phyloP scores from a whole-genome alignment of 1,139 yeast species.

The Diutina neorugosa region DNA sequence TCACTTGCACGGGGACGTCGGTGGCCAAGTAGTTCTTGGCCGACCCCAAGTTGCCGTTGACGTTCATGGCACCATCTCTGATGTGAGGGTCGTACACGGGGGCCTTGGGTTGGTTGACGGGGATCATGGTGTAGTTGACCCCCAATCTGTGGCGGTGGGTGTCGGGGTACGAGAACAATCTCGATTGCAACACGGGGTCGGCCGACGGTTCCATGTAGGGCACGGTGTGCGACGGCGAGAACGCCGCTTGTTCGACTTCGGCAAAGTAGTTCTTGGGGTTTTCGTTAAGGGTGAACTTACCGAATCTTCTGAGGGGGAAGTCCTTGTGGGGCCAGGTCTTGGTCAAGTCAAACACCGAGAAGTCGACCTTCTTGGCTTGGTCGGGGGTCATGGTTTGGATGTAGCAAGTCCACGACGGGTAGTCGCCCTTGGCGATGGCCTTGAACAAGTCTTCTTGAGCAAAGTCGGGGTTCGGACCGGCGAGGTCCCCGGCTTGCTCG shows the following conservation, averaged over 20 bases:
- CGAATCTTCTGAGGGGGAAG: slow-evolving; percentile 65
- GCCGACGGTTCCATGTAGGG: slow-evolving; percentile 80
- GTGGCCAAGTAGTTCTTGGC: slow-evolving; percentile 71
- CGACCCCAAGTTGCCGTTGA: slow-evolving; percentile 76
- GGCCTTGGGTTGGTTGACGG: slow-evolving; percentile 57
- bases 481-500: slow-evolving; percentile 46
- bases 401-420: slow-evolving; percentile 54
- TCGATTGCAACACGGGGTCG: slow-evolving; percentile 78
- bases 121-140: slow-evolving; percentile 58
- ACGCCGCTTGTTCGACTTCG: slow-evolving; percentile 74
- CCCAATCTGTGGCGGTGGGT: slow-evolving; percentile 71
- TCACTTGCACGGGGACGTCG: slow-evolving; percentile 42
- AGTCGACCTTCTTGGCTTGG: slow-evolving; percentile 47
- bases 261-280: slow-evolving; percentile 73
- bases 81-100: slow-evolving; percentile 46
- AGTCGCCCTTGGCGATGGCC: slow-evolving; percentile 45
- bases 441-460: slow-evolving; percentile 55
- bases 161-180: slow-evolving; percentile 78
- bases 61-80: slow-evolving; percentile 82
- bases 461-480: slow-evolving; percentile 55
- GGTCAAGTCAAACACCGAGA: slow-evolving; percentile 60
- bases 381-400: slow-evolving; percentile 59
- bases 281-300: slow-evolving; percentile 55
- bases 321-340: slow-evolving; percentile 75
- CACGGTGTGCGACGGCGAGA: slow-evolving; percentile 73